Evolutionary conservation across 192 early-diverging fungal species (phyloP).

Genomic region (Linnemannia schmuckeri): DNA sequence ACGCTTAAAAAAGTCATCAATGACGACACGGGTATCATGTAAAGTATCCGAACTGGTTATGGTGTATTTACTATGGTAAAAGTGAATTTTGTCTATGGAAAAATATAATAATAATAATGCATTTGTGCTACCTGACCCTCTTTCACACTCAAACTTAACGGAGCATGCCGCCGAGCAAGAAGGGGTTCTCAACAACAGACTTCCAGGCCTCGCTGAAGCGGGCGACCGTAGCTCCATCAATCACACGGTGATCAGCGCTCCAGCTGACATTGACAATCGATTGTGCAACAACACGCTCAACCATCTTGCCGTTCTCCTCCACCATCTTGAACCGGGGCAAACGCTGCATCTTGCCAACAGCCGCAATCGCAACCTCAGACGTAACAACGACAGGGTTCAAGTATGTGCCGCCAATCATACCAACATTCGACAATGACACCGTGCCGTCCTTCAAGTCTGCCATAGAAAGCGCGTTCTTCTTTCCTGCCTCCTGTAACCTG

Average conservation of each 20-base stretch:
- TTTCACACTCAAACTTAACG: constrained; percentile 39
- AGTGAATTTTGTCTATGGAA: background rate
- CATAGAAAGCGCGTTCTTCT: constrained; percentile 68
- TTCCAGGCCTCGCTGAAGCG: constrained; percentile 92
- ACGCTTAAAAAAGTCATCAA: background rate
- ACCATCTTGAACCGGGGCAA: constrained; percentile 86
- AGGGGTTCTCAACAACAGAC: constrained; percentile 86
- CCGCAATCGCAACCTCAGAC: constrained; percentile 90
- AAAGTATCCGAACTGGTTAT: background rate
- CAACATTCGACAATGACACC: constrained; percentile 94
- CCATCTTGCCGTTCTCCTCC: constrained; percentile 62
- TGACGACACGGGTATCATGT: background rate
- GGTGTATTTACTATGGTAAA: background rate
- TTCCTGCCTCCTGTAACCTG: constrained; percentile 75
- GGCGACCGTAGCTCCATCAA: constrained; percentile 97
- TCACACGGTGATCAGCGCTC: constrained; percentile 95
- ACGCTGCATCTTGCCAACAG: constrained; percentile 86
- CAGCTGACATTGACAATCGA: constrained; percentile 87
- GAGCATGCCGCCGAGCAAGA: constrained; percentile 76
- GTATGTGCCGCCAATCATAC: constrained; percentile 92
- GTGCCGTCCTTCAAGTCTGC: constrained; percentile 88
- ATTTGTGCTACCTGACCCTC: background rate
- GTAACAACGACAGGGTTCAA: constrained; percentile 91
- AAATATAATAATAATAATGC: constrained; percentile 3
- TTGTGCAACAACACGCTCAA: constrained; percentile 80